Evolutionary conservation across 768 basidiomycete species (phyloP).

Genomic region (Suillus decipiens): DNA sequence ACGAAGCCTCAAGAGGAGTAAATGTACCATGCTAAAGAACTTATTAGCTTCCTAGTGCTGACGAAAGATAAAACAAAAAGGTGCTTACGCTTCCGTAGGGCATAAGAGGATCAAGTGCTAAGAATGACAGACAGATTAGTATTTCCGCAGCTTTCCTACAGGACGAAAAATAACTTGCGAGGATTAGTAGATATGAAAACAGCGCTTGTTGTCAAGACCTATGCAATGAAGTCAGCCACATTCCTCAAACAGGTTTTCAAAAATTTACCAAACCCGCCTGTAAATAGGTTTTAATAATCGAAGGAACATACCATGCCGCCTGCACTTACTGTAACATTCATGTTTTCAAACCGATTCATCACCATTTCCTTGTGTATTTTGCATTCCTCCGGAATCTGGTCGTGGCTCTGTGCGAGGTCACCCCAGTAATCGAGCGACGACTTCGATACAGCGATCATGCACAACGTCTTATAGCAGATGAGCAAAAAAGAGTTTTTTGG

Average conservation of each 20-base stretch:
- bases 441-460: slow-evolving; percentile 3
- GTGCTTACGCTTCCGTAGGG: neutral
- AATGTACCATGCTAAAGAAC: neutral
- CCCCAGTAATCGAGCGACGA: neutral
- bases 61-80: neutral
- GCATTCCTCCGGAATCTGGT: no score
- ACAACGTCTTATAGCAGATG: neutral
- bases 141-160: neutral
- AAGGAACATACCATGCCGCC: neutral
- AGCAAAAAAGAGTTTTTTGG: neutral
- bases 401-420: neutral
- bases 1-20: neutral
- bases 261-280: neutral
- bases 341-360: neutral
- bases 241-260: neutral
- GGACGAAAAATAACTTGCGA: neutral
- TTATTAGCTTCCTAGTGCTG: neutral
- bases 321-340: neutral
- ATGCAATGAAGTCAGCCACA: neutral
- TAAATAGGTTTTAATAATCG: neutral
- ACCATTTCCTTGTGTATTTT: neutral
- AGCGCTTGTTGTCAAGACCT: neutral
- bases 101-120: neutral
- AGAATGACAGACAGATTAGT: neutral
- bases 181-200: neutral